A percentile compares a stretch with the other conserved stretches of the same genome.
phyloP scores from a whole-genome alignment of 352 stramenopile genomes.

The Globisporangium barbulae region DNA sequence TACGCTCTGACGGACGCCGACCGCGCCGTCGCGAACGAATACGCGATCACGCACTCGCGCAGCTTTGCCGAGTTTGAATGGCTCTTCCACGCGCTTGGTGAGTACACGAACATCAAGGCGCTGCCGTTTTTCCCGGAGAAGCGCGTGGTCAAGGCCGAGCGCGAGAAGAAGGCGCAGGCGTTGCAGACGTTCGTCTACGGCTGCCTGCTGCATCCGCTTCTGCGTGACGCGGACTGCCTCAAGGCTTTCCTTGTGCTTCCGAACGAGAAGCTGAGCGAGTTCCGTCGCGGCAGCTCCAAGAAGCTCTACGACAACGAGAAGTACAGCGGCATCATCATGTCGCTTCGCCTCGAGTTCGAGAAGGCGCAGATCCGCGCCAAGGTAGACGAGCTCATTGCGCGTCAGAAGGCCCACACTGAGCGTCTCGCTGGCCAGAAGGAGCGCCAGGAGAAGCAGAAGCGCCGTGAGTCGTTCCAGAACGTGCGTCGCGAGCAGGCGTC shows the following conservation, averaged over 20 bases:
- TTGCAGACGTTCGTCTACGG: conserved; percentile 81
- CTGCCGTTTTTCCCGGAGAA: conserved; percentile 79
- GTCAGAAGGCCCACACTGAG: conserved; percentile 69
- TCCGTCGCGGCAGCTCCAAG: conserved; percentile 67
- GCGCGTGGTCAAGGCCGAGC: conserved; percentile 41
- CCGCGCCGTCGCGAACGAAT: conserved; percentile 76
- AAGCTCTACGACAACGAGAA: conserved; percentile 76
- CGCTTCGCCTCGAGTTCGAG: conserved; percentile 79
- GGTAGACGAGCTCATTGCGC: conserved; percentile 58
- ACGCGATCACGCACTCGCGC: conserved; percentile 65
- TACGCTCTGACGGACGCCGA: conserved; percentile 52
- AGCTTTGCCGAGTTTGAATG: conserved; percentile 82
- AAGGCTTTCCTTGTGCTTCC: conserved; percentile 83
- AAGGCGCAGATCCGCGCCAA: conserved; percentile 83
- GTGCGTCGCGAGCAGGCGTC: conserved; percentile 69
- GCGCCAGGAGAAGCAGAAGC: conserved; percentile 62
- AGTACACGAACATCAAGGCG: conserved; percentile 78
- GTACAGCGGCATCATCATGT: conserved; percentile 76
- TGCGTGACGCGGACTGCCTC: conserved; percentile 73
- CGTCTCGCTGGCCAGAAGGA: conserved; percentile 60
- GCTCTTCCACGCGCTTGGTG: conserved; percentile 70
- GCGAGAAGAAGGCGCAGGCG: conserved; percentile 42
- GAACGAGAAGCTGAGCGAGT: conserved; percentile 65
- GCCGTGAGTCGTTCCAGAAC: conserved; percentile 67
- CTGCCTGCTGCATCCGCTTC: conserved; percentile 75